These are phyloP conservation scores for Schrenkiella parvula DNA, from an alignment of 345 rosid species.

Conservation along the genomic window DNA sequence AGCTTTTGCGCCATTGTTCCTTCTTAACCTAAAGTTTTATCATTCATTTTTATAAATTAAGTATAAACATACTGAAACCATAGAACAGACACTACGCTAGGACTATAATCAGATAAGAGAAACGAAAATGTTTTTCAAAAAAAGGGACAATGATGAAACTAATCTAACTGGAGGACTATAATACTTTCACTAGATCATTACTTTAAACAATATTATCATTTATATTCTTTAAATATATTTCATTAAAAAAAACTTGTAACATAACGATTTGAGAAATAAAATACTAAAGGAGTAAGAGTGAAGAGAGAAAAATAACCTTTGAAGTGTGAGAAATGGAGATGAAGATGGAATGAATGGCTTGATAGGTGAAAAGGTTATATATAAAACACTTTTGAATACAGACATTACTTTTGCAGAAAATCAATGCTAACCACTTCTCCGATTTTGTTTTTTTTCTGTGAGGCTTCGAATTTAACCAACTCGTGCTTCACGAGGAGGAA, in stretches of 20 bases:
- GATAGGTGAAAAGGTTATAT: no score
- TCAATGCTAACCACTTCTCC: slow-evolving; percentile 4
- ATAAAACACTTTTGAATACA: background rate
- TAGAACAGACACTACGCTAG: background rate
- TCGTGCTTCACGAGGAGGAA: slow-evolving; percentile 29
- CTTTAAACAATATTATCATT: background rate
- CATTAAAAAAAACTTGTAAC: background rate
- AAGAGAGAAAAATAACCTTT: slow-evolving; percentile 15
- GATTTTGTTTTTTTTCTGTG: background rate
- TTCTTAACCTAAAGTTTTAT: slow-evolving; percentile 3
- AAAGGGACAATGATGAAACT: background rate
- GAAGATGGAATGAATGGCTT: background rate
- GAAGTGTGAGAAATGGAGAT: background rate
- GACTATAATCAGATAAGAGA: background rate
- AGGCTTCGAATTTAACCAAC: background rate
- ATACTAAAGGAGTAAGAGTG: background rate
- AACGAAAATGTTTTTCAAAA: no score
- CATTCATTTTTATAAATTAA: background rate
- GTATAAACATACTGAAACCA: background rate
- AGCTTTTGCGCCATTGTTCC: slow-evolving; percentile 19
- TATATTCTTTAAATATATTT: background rate
- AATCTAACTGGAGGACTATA: background rate
- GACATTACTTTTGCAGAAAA: background rate
- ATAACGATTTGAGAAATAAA: background rate
- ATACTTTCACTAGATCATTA: background rate